Evolutionary conservation across 2,329 filamentous ascomycete genomes (phyloP), one percentile per base, ranked within the genome.

Genomic region (Teratosphaeriaceae sp.): DNA sequence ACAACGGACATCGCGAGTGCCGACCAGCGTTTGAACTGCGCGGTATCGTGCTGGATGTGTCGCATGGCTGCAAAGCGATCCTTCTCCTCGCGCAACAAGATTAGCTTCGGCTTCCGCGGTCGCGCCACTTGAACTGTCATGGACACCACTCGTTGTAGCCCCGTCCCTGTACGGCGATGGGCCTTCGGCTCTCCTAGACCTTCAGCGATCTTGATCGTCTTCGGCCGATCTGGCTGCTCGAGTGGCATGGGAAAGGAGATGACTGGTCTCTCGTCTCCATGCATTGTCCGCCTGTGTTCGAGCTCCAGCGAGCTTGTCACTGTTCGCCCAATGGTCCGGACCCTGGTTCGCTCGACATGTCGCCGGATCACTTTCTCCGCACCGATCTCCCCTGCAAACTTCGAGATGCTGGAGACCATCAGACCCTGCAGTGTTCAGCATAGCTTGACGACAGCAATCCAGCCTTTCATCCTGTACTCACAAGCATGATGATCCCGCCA

Each of bases 351-450:
- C 35, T 78, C 68, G 39, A 79, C 65, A 55, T 83, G 80, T 30
- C 72, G 73, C 43, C 72, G 71, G 38, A 85, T 64, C 19, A 85
- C 71, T 29, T 84, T 82, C 47, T 80, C 74, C 38, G 76, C 69
- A 19, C 77, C 75, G 22, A 84, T 65, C 46, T 82, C 75, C 8
- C 65, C 56, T 2, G 75, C 75, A 46, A 83, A 82, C 33, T 72
- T 85, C 24, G 85, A 78, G 48, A 94, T 87, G 30, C 84, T 88
- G 16, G 80, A 81, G 19, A 95, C 82, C 43, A 94, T 83, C 19
- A 95, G 71, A 78, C 85, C 88, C 37, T 39, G 21, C 5, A 22
- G 12, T 34, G 16, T 34, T 19, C 12, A n/a, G 20, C 11, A 16
- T 20, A 38, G 21, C 21, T 36, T 5, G 34, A 20, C 34, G 34